Percentiles rank a stretch among this genome's conserved stretches.
phyloP scores from a whole-genome alignment of 2,329 filamentous ascomycete species.

The Colletotrichum lini region DNA sequence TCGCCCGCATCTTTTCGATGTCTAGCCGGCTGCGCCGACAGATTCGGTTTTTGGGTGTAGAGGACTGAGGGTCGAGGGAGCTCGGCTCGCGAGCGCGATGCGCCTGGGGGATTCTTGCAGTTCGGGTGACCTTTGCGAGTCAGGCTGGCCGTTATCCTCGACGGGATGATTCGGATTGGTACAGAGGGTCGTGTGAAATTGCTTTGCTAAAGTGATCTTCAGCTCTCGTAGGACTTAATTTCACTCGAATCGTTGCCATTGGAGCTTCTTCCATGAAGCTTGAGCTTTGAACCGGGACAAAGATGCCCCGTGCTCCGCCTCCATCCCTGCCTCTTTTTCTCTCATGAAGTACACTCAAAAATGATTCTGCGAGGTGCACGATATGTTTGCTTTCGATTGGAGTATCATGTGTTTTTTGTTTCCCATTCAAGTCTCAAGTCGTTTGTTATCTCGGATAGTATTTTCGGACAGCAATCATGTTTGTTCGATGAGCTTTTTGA shows the following conservation, averaged over 20 bases:
- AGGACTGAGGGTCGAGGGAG: neutral
- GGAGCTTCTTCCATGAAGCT: conserved; percentile 16
- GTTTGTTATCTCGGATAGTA: neutral
- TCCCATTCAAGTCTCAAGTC: no score
- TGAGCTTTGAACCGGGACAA: conserved; percentile 34
- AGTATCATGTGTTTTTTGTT: no score
- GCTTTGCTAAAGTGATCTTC: neutral
- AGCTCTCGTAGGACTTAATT: neutral
- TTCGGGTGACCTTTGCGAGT: neutral
- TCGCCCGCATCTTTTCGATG: conserved; percentile 61
- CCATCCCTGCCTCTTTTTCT: neutral
- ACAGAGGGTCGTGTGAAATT: neutral
- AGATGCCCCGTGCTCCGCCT: conserved; percentile 24
- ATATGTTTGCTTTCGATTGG: neutral
- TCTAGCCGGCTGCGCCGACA: conserved; percentile 5
- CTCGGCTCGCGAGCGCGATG: conserved; percentile 1
- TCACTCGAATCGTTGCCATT: neutral
- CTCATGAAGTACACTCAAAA: neutral
- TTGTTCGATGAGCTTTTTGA: neutral
- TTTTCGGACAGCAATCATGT: neutral
- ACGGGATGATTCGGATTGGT: no score
- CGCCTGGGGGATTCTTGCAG: neutral
- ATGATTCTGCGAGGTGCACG: no score
- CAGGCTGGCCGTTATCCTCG: neutral
- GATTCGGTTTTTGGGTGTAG: neutral